Conservation (phyloP, 192 early-diverging fungal species). For the Coemansia sp. region DNA sequence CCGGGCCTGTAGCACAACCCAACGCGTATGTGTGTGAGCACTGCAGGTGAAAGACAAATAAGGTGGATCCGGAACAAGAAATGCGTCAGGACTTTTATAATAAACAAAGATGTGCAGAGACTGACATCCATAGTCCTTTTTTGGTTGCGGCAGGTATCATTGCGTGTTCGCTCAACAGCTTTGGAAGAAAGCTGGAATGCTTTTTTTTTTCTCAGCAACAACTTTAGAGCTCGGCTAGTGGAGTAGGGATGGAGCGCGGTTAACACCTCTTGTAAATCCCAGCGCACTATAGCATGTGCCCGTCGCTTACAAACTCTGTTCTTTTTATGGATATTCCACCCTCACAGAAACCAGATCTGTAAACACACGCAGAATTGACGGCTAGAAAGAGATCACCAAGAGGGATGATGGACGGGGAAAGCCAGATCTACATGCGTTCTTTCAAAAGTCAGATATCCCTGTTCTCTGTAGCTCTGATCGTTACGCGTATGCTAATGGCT, state of each 20-base stretch:
- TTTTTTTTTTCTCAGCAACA: background rate
- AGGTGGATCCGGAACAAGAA: background rate
- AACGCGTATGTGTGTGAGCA: conserved; percentile 1
- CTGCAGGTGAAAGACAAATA: background rate
- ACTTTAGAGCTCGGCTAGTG: background rate
- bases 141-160: background rate
- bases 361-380: background rate
- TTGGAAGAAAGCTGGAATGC: background rate
- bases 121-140: background rate
- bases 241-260: background rate
- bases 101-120: background rate
- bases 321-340: background rate
- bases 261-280: background rate
- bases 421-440: conserved; percentile 1
- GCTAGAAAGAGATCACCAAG: background rate
- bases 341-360: background rate
- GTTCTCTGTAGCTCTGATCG: background rate
- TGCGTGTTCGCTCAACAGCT: background rate
- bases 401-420: background rate
- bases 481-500: background rate
- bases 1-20: background rate
- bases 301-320: background rate
- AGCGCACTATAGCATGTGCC: conserved; percentile 1
- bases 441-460: conserved; percentile 6
- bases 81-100: background rate